Evolutionary conservation across 345 rosid genomes (phyloP).

Genomic region (Lepidium aucheri): DNA sequence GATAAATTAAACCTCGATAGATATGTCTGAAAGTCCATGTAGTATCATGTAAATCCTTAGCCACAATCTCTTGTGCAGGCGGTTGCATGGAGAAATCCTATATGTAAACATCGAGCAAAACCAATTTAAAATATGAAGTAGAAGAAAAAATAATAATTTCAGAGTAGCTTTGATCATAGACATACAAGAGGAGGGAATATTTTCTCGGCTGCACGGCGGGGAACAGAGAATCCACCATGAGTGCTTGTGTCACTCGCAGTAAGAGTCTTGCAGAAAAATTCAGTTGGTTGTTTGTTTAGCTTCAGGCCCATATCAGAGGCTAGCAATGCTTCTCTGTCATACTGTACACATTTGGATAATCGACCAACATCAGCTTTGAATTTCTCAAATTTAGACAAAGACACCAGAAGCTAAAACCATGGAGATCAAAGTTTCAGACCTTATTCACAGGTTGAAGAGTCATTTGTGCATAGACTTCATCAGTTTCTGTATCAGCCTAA

Average conservation of each 20-base stretch:
- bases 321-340: constrained; percentile 73
- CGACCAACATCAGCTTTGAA: not conserved
- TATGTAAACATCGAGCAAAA: not conserved
- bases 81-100: constrained; percentile 95
- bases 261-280: constrained; percentile 95
- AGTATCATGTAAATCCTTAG: constrained; percentile 85
- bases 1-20: constrained; percentile 52
- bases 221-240: constrained; percentile 96
- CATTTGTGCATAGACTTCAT: constrained; percentile 98
- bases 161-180: constrained; percentile 1
- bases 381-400: not conserved
- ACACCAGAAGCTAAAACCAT: not conserved
- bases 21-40: constrained; percentile 92
- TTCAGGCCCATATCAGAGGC: constrained; percentile 83
- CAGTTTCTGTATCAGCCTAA: constrained; percentile 92
- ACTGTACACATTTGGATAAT: constrained; percentile 35
- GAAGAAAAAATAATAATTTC: not conserved
- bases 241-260: constrained; percentile 98
- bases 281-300: constrained; percentile 72
- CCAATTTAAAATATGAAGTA: not conserved
- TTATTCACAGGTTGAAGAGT: constrained; percentile 71
- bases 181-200: constrained; percentile 87
- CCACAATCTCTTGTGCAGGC: constrained; percentile 87
- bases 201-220: constrained; percentile 97
- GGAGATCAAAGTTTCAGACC: constrained; percentile 16